Base-by-base conservation (phyloP, 371 early-diverging fungal species). In the Saksenaea vasiformis region DNA sequence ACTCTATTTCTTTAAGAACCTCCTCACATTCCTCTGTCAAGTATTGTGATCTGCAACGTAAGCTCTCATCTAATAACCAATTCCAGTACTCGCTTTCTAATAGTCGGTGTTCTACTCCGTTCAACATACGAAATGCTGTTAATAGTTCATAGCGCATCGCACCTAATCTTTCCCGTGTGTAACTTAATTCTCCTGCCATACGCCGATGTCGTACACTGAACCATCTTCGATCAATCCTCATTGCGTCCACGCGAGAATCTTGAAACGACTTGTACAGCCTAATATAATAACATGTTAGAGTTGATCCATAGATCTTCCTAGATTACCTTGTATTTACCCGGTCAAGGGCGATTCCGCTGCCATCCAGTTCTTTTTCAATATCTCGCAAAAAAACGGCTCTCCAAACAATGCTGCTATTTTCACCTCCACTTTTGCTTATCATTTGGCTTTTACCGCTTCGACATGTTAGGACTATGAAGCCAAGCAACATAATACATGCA, bases 11-110 rank as follows among this genome's bases (percentile, higher is more conserved):
- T n/a, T 39, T 11, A 10, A 39, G 11, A 39, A 39, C 39, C n/a
- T 39, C 39, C 11, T 39, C 39, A n/a, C 39, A 39, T 11, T n/a
- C 39, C n/a, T 39, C 39, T n/a, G 39, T 39, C 39, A 39, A 39
- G n/a, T 39, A 39, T 39, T 58, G 38, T 24, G 58, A 36, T 19
- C 58, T 26, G 51, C 86, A 86, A 10, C 77, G 67, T 7, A 77
- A 37, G 13, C 68, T 61, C 22, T 80, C 78, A 58, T 86, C 86
- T 55, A 79, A 60, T 28, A 86, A 51, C 86, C 86, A 86, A 41
- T 86, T 86, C 69, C 76, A 71, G 55, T 82, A 86, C 58, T 84
- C 85, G 4, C 72, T 79, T 57, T 83, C 83, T 43, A 83, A 54
- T 19, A 84, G 17, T 17, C 79, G 70, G 36, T 66, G 64, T 39